phyloP scores from a whole-genome alignment of 306 rosid species.

The Luffa acutangula region DNA sequence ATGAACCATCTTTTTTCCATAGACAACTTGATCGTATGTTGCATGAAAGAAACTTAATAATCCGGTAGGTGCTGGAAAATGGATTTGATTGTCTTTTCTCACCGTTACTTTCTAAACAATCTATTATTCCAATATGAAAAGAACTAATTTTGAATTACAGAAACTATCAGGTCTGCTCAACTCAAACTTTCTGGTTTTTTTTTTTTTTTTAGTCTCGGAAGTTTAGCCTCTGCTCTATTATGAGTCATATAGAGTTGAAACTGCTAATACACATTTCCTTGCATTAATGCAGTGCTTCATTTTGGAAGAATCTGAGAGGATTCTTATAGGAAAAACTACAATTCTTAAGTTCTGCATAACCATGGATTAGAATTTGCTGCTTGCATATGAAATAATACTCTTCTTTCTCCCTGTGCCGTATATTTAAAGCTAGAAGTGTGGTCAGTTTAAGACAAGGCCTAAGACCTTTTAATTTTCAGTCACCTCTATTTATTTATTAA shows the following conservation, averaged over 20 bases:
- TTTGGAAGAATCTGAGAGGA: neutral
- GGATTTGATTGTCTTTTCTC: neutral
- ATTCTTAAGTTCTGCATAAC: neutral
- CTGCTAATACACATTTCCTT: neutral
- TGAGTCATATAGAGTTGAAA: neutral
- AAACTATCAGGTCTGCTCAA: neutral
- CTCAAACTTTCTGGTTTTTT: neutral
- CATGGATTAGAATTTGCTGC: neutral
- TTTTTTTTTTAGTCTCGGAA: neutral
- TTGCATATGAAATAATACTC: neutral
- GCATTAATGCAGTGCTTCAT: neutral
- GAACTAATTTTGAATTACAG: neutral
- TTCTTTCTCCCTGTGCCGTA: neutral
- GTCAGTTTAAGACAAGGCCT: neutral
- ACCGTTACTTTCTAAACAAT: neutral
- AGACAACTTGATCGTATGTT: neutral
- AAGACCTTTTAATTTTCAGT: neutral
- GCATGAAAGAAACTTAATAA: neutral
- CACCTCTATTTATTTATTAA: neutral
- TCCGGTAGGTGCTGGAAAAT: neutral
- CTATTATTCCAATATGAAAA: neutral
- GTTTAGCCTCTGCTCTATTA: neutral
- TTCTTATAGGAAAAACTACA: neutral
- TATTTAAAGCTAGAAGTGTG: neutral
- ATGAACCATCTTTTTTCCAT: neutral